A percentile compares a stretch with the other conserved stretches of the same genome.
These are phyloP conservation scores for Yamadazyma ubonensis DNA, from an alignment of 805 yeast genomes.

Conservation along the genomic window DNA sequence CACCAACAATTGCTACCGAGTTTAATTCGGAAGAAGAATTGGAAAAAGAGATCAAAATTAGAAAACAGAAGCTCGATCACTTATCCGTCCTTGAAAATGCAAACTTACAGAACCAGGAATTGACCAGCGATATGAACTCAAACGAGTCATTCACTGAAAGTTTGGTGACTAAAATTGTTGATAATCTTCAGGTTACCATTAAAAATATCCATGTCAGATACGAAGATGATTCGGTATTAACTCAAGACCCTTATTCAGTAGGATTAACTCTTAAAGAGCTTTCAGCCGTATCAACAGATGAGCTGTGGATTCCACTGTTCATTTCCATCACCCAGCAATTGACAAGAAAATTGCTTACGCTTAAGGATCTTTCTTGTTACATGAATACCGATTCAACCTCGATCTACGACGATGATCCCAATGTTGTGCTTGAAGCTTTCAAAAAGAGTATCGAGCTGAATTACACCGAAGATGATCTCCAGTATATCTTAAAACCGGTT, in stretches of 20 bases:
- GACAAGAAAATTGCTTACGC: conserved; percentile 73
- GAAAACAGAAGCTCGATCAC: conserved; percentile 63
- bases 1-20: conserved; percentile 60
- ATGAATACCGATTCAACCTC: conserved; percentile 72
- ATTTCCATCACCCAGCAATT: conserved; percentile 65
- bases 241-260: conserved; percentile 72
- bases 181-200: conserved; percentile 87
- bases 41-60: conserved; percentile 59
- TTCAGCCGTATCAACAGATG: conserved; percentile 89
- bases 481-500: conserved; percentile 78
- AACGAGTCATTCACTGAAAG: conserved; percentile 86
- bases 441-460: conserved; percentile 9
- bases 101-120: conserved; percentile 25
- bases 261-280: conserved; percentile 84
- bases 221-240: conserved; percentile 74
- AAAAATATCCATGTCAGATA: conserved; percentile 89
- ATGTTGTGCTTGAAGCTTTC: conserved; percentile 49
- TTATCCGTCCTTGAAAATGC: conserved; percentile 63
- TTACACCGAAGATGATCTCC: conserved; percentile 25
- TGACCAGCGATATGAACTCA: conserved; percentile 41
- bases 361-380: conserved; percentile 73
- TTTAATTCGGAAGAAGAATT: conserved; percentile 57
- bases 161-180: conserved; percentile 83
- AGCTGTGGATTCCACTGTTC: conserved; percentile 80
- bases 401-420: conserved; percentile 48